These are phyloP conservation scores for Sugiyamaella valdiviana DNA, from an alignment of 805 yeast genomes.

Conservation along the genomic window DNA sequence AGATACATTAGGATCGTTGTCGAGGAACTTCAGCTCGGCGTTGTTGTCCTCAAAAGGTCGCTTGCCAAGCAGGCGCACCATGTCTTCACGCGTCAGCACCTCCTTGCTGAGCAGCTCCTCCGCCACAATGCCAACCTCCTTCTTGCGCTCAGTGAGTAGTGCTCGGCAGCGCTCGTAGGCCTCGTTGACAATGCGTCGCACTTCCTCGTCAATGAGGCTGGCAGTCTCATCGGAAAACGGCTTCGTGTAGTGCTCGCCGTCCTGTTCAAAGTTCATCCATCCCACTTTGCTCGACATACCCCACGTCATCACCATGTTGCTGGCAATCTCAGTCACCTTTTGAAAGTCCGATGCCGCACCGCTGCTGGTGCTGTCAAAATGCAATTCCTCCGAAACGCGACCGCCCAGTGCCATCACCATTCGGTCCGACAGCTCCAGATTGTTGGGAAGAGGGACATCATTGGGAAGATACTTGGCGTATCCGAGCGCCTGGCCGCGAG, in stretches of 20 bases:
- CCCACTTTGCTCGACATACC: constrained; percentile 92
- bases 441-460: constrained; percentile 73
- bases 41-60: constrained; percentile 88
- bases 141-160: constrained; percentile 63
- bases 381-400: constrained; percentile 90
- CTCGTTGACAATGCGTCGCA: constrained; percentile 67
- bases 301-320: constrained; percentile 81
- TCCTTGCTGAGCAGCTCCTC: constrained; percentile 80
- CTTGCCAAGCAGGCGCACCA: constrained; percentile 82
- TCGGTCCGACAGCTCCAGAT: constrained; percentile 74
- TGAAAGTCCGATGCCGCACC: constrained; percentile 97
- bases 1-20: not conserved
- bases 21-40: constrained; percentile 76
- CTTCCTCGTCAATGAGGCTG: constrained; percentile 72
- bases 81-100: constrained; percentile 88
- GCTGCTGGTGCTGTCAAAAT: constrained; percentile 85
- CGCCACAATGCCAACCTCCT: constrained; percentile 79
- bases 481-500: constrained; percentile 94
- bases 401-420: constrained; percentile 98
- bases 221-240: constrained; percentile 89
- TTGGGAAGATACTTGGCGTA: constrained; percentile 97
- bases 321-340: constrained; percentile 91
- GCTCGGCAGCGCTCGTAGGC: constrained; percentile 65
- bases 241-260: constrained; percentile 62
- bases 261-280: constrained; percentile 68